Percentiles rank a stretch among this genome's conserved stretches.
These are phyloP conservation scores for Boletellus emodensis DNA, from an alignment of 768 basidiomycete genomes.

Conservation along the genomic window DNA sequence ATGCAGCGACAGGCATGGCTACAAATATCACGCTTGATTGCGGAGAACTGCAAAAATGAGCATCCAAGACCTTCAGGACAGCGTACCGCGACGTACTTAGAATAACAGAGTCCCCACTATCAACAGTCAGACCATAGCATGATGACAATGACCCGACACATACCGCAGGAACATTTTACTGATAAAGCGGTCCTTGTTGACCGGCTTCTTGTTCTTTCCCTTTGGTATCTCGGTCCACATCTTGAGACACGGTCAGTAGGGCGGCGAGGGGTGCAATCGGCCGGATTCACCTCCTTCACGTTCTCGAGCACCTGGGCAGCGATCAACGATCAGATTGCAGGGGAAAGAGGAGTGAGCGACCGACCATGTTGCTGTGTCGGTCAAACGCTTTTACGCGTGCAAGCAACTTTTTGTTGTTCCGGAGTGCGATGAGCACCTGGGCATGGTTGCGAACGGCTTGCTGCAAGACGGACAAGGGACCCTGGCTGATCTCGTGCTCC, in stretches of 20 bases:
- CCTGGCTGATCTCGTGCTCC: slow-evolving; percentile 98
- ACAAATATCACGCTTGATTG: slow-evolving; percentile 54
- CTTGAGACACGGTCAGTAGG: slow-evolving; percentile 38
- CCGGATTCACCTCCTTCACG: slow-evolving; percentile 79
- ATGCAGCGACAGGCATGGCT: not conserved
- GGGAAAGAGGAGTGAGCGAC: slow-evolving; percentile 22
- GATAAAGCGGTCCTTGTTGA: slow-evolving; percentile 99
- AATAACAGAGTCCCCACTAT: slow-evolving; percentile 95
- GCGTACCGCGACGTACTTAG: slow-evolving; percentile 60
- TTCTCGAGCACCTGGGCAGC: slow-evolving; percentile 84
- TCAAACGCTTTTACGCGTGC: slow-evolving; percentile 98
- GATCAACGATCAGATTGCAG: slow-evolving; percentile 7
- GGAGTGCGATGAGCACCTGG: slow-evolving; percentile 92
- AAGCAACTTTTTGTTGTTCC: slow-evolving; percentile 97
- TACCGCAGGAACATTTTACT: slow-evolving; percentile 98
- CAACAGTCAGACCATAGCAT: slow-evolving; percentile 10
- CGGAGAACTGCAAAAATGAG: slow-evolving; percentile 60
- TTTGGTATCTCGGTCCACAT: slow-evolving; percentile 99
- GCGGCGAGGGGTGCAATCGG: not conserved
- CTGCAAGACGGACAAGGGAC: slow-evolving; percentile 93
- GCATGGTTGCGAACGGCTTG: slow-evolving; percentile 97
- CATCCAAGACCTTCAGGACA: slow-evolving; percentile 17
- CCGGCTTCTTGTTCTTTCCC: slow-evolving; percentile 97
- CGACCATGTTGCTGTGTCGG: slow-evolving; percentile 96
- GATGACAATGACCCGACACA: slow-evolving; percentile 21